Percentiles rank a stretch among this genome's conserved stretches.
Conservation (phyloP, 306 rosid species). For the Acacia crassicarpa region DNA sequence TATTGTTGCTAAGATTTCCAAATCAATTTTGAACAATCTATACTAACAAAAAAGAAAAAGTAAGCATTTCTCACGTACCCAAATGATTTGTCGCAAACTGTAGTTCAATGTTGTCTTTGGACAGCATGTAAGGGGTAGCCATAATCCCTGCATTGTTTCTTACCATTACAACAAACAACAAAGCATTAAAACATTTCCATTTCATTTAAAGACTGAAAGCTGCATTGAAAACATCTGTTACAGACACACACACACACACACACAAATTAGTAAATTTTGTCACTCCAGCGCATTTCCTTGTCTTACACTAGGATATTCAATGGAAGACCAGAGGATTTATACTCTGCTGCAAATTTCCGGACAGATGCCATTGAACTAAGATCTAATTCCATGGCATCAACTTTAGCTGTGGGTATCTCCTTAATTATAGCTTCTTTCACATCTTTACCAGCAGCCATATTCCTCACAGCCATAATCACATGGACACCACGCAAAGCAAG, state of each 20-base stretch:
- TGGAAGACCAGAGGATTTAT: conserved; percentile 52
- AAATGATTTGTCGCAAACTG: conserved; percentile 86
- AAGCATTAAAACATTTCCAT: conserved; percentile 27
- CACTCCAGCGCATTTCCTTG: background rate
- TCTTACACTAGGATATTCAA: conserved; percentile 85
- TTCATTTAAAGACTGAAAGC: background rate
- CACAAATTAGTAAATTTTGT: background rate
- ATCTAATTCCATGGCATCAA: conserved; percentile 80
- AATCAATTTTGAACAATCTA: conserved; percentile 1
- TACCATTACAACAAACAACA: conserved; percentile 36
- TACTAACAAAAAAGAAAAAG: background rate
- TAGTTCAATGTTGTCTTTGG: conserved; percentile 77
- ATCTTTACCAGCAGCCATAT: conserved; percentile 50
- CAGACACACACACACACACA: background rate
- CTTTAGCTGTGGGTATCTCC: conserved; percentile 69
- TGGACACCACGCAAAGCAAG: conserved; percentile 88
- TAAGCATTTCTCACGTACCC: conserved; percentile 41
- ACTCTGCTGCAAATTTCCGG: conserved; percentile 66
- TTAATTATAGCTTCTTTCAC: conserved; percentile 59
- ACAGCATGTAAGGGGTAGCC: conserved; percentile 67
- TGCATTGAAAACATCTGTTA: conserved; percentile 1
- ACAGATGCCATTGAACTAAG: conserved; percentile 71
- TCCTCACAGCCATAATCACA: conserved; percentile 79
- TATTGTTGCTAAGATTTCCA: background rate
- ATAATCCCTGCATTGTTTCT: conserved; percentile 93